These are phyloP conservation scores for Leucocoprinus leucothites DNA, from an alignment of 768 basidiomycete genomes.

Conservation along the genomic window DNA sequence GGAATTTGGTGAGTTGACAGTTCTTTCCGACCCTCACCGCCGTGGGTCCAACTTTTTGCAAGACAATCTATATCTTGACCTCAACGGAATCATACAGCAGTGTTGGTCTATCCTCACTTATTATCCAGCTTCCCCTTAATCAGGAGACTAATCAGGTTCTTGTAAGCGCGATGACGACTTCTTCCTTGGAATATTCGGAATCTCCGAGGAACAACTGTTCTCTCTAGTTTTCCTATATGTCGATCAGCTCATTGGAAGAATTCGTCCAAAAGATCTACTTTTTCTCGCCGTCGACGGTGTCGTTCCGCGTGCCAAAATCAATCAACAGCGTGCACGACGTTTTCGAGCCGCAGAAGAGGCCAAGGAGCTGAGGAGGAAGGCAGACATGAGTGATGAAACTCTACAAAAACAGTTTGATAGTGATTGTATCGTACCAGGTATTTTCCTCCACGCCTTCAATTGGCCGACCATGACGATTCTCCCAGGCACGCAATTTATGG, in stretches of 20 bases:
- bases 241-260: conserved; percentile 93
- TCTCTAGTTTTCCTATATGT: conserved; percentile 97
- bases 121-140: no score
- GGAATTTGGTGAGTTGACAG: conserved; percentile 75
- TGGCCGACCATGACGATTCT: background rate
- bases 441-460: conserved; percentile 21
- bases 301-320: conserved; percentile 98
- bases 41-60: conserved; percentile 14
- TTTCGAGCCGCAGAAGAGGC: conserved; percentile 95
- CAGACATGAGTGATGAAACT: conserved; percentile 83
- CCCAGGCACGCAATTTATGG: conserved; percentile 93
- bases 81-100: conserved; percentile 90
- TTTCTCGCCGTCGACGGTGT: conserved; percentile 99
- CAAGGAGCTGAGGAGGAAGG: conserved; percentile 82
- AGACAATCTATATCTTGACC: conserved; percentile 93
- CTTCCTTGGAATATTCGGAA: no score
- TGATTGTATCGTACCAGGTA: conserved; percentile 98
- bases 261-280: conserved; percentile 96
- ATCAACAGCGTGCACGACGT: conserved; percentile 93
- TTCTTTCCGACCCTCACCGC: background rate
- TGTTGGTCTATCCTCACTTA: conserved; percentile 36
- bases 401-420: conserved; percentile 97
- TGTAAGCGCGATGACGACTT: conserved; percentile 96
- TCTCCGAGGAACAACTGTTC: conserved; percentile 96
- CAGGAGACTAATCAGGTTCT: conserved; percentile 47